phyloP scores from a whole-genome alignment of 768 basidiomycete species.

The Tulasnella sp. region DNA sequence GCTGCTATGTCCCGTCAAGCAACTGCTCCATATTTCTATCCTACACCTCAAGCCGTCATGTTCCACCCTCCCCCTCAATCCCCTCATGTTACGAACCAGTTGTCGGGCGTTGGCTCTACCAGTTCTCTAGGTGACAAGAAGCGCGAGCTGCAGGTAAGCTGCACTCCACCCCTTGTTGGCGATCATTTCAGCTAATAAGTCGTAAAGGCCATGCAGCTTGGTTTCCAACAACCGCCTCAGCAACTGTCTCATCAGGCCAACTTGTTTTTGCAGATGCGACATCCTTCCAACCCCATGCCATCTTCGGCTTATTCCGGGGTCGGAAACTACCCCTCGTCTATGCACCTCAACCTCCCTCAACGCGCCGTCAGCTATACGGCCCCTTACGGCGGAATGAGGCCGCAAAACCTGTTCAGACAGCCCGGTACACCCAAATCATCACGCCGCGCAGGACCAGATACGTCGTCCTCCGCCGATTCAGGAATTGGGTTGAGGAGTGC shows the following conservation, averaged over 20 bases:
- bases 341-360: not conserved
- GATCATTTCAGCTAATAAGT: not conserved
- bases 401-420: not conserved
- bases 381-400: not conserved
- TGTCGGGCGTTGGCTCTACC: constrained; percentile 33
- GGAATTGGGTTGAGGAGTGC: constrained; percentile 41
- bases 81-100: constrained; percentile 43
- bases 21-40: constrained; percentile 48
- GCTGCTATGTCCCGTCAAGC: constrained; percentile 35
- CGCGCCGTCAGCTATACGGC: not conserved
- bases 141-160: constrained; percentile 40
- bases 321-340: not conserved
- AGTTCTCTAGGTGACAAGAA: constrained; percentile 42
- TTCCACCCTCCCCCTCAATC: constrained; percentile 39
- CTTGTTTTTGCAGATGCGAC: constrained; percentile 30
- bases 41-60: constrained; percentile 44
- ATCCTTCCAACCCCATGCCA: constrained; percentile 21
- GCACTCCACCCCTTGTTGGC: not conserved
- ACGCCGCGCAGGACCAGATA: not conserved
- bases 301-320: not conserved
- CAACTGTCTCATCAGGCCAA: constrained; percentile 29
- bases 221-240: constrained; percentile 34
- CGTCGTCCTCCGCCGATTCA: constrained; percentile 8
- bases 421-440: not conserved
- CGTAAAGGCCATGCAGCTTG: constrained; percentile 27